Percentiles rank a stretch among this genome's conserved stretches.
phyloP scores from a whole-genome alignment of 1,284 basidiomycete genomes.

The Sanguinoderma infundibulare region DNA sequence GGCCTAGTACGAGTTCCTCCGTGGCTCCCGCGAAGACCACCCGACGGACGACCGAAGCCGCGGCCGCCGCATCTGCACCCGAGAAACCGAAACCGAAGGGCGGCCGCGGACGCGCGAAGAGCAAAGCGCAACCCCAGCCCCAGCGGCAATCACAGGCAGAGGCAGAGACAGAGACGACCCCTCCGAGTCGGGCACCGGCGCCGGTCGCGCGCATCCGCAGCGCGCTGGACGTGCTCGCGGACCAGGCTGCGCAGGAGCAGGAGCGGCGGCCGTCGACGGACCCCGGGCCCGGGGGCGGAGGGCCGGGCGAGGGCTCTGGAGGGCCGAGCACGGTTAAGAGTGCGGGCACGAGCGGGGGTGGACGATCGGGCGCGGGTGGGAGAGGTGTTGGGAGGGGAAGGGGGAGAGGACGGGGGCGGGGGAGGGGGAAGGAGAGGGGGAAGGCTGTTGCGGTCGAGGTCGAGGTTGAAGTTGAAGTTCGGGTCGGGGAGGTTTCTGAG shows the following conservation, averaged over 20 bases:
- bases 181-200: too few species aligned
- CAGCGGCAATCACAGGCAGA: too few species aligned
- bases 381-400: neutral
- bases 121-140: neutral
- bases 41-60: slow-evolving; percentile 5
- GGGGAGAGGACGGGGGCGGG: slow-evolving; percentile 10
- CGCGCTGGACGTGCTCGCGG: slow-evolving; percentile 71
- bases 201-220: slow-evolving; percentile 29
- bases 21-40: neutral
- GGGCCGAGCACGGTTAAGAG: slow-evolving; percentile 7
- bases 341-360: neutral
- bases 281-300: slow-evolving; percentile 8
- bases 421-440: slow-evolving; percentile 1
- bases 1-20: neutral
- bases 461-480: neutral
- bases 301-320: too few species aligned
- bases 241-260: slow-evolving; percentile 59
- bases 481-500: neutral
- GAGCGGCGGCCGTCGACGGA: slow-evolving; percentile 29
- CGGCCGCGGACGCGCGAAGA: neutral
- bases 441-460: neutral
- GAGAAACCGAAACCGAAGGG: neutral
- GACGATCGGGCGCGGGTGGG: neutral
- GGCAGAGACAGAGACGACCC: too few species aligned
- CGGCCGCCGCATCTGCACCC: neutral